Conservation (phyloP, 805 yeast genomes). For the Ogataea sp. region DNA sequence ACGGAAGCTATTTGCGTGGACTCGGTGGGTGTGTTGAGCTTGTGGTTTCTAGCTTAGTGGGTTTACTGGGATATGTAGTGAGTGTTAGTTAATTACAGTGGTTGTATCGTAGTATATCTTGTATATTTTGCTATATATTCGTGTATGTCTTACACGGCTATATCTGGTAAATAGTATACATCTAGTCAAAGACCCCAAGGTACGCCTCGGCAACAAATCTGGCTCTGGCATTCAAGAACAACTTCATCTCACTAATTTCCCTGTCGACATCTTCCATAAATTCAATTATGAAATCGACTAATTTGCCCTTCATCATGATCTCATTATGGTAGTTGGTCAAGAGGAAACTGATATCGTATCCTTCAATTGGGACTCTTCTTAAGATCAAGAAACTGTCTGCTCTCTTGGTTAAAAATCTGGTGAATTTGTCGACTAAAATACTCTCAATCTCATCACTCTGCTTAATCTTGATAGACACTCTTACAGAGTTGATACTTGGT, state of each 20-base stretch:
- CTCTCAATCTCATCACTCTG: conserved; percentile 97
- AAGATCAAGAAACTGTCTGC: conserved; percentile 91
- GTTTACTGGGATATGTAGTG: neutral
- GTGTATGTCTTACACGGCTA: too few species aligned
- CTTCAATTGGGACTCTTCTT: conserved; percentile 84
- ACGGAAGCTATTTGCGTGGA: neutral
- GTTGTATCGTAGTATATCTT: too few species aligned
- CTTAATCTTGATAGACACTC: conserved; percentile 87
- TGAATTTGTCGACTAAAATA: conserved; percentile 88
- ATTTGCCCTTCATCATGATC: conserved; percentile 88
- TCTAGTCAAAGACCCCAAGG: conserved; percentile 78
- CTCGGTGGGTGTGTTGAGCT: neutral
- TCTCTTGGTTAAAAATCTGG: conserved; percentile 87
- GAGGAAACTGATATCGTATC: conserved; percentile 88
- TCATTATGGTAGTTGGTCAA: conserved; percentile 94
- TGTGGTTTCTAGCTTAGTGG: neutral
- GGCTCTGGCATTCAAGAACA: conserved; percentile 94
- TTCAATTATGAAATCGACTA: conserved; percentile 94
- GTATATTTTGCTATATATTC: too few species aligned
- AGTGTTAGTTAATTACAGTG: too few species aligned
- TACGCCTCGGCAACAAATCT: conserved; percentile 97
- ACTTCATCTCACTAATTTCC: conserved; percentile 97
- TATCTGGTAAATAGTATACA: too few species aligned
- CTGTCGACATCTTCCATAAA: conserved; percentile 99
- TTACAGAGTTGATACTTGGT: conserved; percentile 85